phyloP scores from a whole-genome alignment of 768 basidiomycete species.

The Xerocomus brunneocitrinus region DNA sequence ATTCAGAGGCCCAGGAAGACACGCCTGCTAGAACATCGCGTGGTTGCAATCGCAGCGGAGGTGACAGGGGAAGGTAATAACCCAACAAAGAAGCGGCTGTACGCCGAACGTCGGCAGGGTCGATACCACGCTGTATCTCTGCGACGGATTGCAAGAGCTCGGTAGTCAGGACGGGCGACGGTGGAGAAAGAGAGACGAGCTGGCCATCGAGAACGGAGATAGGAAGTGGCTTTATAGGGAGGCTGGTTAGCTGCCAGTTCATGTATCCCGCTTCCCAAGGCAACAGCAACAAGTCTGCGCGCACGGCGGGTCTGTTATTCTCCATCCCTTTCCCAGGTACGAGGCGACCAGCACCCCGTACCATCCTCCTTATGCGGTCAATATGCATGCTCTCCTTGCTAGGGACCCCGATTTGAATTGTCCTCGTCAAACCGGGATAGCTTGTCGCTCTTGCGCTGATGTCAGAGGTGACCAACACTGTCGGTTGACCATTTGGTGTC shows the following conservation, averaged over 20 bases:
- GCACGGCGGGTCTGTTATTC: conserved; percentile 27
- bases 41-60: conserved; percentile 43
- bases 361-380: conserved; percentile 83
- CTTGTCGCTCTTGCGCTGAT: conserved; percentile 87
- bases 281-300: conserved; percentile 72
- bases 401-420: conserved; percentile 89
- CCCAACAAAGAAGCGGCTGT: conserved; percentile 67
- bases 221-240: conserved; percentile 65
- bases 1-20: conserved; percentile 50
- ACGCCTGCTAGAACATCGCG: conserved; percentile 49
- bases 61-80: conserved; percentile 56
- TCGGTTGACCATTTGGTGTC: conserved; percentile 34
- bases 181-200: conserved; percentile 11
- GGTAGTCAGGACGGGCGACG: conserved; percentile 9
- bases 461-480: conserved; percentile 79
- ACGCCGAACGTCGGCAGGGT: conserved; percentile 50
- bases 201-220: conserved; percentile 9
- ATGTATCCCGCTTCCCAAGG: conserved; percentile 77
- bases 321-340: background rate
- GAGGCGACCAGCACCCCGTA: conserved; percentile 53
- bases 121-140: conserved; percentile 34
- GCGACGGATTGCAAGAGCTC: conserved; percentile 28
- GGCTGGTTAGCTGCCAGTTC: conserved; percentile 52
- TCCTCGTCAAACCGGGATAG: conserved; percentile 83
- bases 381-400: conserved; percentile 66